Evolutionary conservation across 1,139 yeast species (phyloP), one percentile per base, ranked within the genome.

Genomic region (Hemisphaericaspora xylofermentans): DNA sequence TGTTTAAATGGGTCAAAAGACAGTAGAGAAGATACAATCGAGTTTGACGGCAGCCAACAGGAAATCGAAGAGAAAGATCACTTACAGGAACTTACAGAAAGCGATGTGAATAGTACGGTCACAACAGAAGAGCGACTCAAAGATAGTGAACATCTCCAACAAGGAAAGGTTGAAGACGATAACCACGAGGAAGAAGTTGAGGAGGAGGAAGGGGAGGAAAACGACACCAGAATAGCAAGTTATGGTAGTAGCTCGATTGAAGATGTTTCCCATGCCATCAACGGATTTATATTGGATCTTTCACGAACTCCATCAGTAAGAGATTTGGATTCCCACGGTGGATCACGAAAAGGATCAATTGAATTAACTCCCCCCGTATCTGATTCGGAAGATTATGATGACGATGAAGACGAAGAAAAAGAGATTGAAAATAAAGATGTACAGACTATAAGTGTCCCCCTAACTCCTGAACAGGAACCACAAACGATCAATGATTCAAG

Each of bases 311-410:
- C 47, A 10, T 47, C 47, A 13, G 45, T 43, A 21, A 29, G 46
- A 13, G 50, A 40, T 44, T 26, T 29, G 29, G n/a, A 10, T 15
- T 33, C 34, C 7, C 14, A 18, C 13, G 30, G 25, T 14, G 30
- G 25, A 10, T 21, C 32, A 19, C 36, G 46, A 28, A 30, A 40
- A 16, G 47, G 44, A 6, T 26, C 35, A 10, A 21, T 43, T 44
- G 44, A 51, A 40, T 43, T 54, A 28, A 57, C 62, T 0, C 61
- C 63, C 2, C 61, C 62, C 2, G 46, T 52, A 14, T 53, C 59
- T 6, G 61, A 57, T 36, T 42, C 43, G 10, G 58, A 55, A 28
- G 46, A 40, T 13, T 40, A 39, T 26, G 36, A 33, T 18, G 26
- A 24, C 6, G 10, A 29, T 17, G 33, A 16, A 29, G 7, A 7